Base-by-base conservation (phyloP, 1,284 basidiomycete species). In the Golubevia pallescens region DNA sequence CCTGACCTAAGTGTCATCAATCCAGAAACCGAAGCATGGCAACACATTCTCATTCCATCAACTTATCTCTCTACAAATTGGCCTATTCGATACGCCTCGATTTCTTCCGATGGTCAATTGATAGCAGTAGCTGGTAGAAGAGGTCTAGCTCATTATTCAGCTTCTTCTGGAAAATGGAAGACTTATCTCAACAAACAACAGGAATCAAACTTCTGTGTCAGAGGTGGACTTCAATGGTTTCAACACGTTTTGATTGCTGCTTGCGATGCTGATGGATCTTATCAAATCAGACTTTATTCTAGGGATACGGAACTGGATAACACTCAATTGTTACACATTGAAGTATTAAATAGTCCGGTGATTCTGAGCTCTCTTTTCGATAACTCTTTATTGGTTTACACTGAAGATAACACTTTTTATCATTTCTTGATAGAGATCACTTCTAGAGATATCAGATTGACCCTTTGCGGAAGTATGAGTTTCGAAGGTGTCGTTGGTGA, bases 1-100 rank as follows among this genome's bases (percentile, higher is more conserved):
- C 95, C 94, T 6, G 96, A 99, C 81, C 93, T 97, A 91, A 95
- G 94, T 80, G 92, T 99, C 58, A 97, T 99, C 84, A 97, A 97
- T 80, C 96, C 96, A n/a, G 95, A 97, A 80, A 94, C 93, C 2
- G 96, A 98, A 78, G 94, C 97, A 6, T 97, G 95, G 94, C 94
- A 97, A 76, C 92, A 94, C 86, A 92, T 97, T 28, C 69, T 93
- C 91, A 90, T 99, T n/a, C 97, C 97, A 0, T 90, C 92, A 76
- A 87, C 88, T 20, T 99, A 99, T 86, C 87, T 98, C 51, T 90
- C 94, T 0, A 89, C 90, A 13, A 97, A 99, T 78, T 97, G 96
- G 93, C 97, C 97, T 0, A 92, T 99, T 54, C 91, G 92, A 52
- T 97, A 95, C 82, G 95, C 95, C 4, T 92, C 93, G 3, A 90